Evolutionary conservation across 768 basidiomycete species (phyloP), one percentile per base, ranked within the genome.

Genomic region (Hypsizygus marmoreus): DNA sequence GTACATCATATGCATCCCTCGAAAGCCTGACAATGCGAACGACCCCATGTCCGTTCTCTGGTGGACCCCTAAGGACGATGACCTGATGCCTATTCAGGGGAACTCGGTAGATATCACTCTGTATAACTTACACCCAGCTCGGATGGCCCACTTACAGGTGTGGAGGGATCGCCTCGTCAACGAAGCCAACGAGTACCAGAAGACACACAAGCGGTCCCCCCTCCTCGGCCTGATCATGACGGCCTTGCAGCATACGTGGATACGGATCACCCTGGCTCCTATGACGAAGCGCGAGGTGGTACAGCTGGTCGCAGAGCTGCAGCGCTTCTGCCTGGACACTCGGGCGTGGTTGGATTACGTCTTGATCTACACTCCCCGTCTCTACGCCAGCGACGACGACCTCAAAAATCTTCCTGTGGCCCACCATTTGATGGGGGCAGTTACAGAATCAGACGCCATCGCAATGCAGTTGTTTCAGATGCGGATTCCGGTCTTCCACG

Each of bases 191-290:
- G 29, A 30, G 29, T 30, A 30, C n/a, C 29, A 30, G 29, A 30
- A 9, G n/a, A 30, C 9, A 9, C 29, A 30, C 29, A 9, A 9
- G n/a, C 9, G 29, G n/a, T 9, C 9, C 29, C 9, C 9, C n/a
- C 29, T 30, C 29, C 29, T 30, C n/a, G 29, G 29, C 9, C 29
- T 30, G 29, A n/a, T n/a, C n/a, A n/a, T n/a, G n/a, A n/a, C n/a
- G n/a, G n/a, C 39, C n/a, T n/a, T 39, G 7, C 28, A 57, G 56
- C 9, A 70, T 64, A 45, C 53, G 59, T 47, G 55, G 56, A 19
- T 70, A 62, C 57, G 46, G 54, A 4, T 50, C 65, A 3, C 58
- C 53, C 22, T 39, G 40, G 22, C 49, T 48, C 20, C 62, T 10
- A 6, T 20, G 6, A 39, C 37, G 6, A 7, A 6, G 7, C 9